Conservation (phyloP, 306 rosid genomes). For the Sicyos edulis region DNA sequence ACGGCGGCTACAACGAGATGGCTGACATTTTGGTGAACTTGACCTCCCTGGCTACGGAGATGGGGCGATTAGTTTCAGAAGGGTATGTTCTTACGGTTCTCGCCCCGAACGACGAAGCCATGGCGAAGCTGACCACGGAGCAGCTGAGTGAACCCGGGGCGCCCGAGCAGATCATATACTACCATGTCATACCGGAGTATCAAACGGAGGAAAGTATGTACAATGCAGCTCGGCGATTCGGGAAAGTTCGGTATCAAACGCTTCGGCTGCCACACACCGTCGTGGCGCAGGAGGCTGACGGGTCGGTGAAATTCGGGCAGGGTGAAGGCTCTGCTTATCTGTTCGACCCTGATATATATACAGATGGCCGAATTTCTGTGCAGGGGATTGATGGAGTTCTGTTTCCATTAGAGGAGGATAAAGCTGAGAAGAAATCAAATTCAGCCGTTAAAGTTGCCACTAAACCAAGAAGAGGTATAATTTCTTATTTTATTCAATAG, state of each 20-base stretch:
- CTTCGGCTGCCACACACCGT: slow-evolving; percentile 51
- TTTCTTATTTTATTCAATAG: neutral
- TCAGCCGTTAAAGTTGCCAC: slow-evolving; percentile 60
- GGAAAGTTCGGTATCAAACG: slow-evolving; percentile 69
- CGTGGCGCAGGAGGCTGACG: slow-evolving; percentile 81
- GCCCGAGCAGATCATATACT: slow-evolving; percentile 93
- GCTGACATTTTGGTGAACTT: slow-evolving; percentile 84
- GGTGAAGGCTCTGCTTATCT: slow-evolving; percentile 59
- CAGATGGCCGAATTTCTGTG: slow-evolving; percentile 89
- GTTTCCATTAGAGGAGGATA: slow-evolving; percentile 49
- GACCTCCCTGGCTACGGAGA: slow-evolving; percentile 81
- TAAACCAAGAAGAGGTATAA: slow-evolving; percentile 72
- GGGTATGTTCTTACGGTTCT: slow-evolving; percentile 80
- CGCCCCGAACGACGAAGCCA: slow-evolving; percentile 92
- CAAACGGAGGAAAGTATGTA: slow-evolving; percentile 99
- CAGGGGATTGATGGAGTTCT: slow-evolving; percentile 93
- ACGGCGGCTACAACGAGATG: slow-evolving; percentile 98
- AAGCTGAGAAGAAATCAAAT: slow-evolving; percentile 30
- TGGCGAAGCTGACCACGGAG: slow-evolving; percentile 92
- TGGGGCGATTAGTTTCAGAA: slow-evolving; percentile 85
- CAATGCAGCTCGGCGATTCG: slow-evolving; percentile 80
- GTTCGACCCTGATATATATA: slow-evolving; percentile 89
- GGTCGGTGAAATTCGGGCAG: slow-evolving; percentile 86
- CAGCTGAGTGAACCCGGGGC: slow-evolving; percentile 92
- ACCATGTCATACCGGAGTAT: slow-evolving; percentile 85